phyloP scores from a whole-genome alignment of 1,284 basidiomycete genomes.

The Hypsizygus ulmarius region DNA sequence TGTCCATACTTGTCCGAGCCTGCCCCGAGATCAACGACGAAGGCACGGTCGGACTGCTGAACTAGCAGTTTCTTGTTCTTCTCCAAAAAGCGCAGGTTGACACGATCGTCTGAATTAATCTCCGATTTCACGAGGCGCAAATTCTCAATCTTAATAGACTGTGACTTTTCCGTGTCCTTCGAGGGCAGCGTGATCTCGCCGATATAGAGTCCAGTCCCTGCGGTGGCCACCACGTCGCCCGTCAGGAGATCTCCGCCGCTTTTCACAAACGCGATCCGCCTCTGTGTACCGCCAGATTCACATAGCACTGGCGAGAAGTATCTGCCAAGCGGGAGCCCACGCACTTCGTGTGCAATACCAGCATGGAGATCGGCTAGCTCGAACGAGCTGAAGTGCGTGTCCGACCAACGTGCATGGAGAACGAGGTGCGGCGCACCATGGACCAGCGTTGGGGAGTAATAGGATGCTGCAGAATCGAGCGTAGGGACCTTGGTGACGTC shows the following conservation, averaged over 20 bases:
- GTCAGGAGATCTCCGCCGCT: conserved; percentile 56
- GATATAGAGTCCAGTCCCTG: conserved; percentile 59
- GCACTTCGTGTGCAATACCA: conserved; percentile 45
- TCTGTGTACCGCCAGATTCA: conserved; percentile 36
- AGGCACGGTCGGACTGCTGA: conserved; percentile 50
- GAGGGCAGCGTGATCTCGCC: conserved; percentile 53
- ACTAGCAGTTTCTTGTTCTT: conserved; percentile 52
- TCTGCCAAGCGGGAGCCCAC: conserved; percentile 58
- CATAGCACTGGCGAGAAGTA: conserved; percentile 61
- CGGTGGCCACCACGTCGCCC: conserved; percentile 63
- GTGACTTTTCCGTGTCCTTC: conserved; percentile 14
- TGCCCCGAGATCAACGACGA: conserved; percentile 51
- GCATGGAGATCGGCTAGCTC: conserved; percentile 57
- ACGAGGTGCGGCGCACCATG: conserved; percentile 46
- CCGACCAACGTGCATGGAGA: conserved; percentile 67
- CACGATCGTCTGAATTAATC: conserved; percentile 35
- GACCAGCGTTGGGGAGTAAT: conserved; percentile 69
- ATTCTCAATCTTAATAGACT: conserved; percentile 36
- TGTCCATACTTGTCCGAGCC: conserved; percentile 47
- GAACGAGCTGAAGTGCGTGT: conserved; percentile 58
- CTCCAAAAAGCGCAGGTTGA: conserved; percentile 54
- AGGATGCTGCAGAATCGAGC: conserved; percentile 44
- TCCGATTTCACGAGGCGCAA: conserved; percentile 44
- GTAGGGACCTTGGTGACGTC: conserved; percentile 45
- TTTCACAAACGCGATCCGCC: conserved; percentile 63